phyloP scores from a whole-genome alignment of 805 yeast species.

The Ogataea ramenticola region DNA sequence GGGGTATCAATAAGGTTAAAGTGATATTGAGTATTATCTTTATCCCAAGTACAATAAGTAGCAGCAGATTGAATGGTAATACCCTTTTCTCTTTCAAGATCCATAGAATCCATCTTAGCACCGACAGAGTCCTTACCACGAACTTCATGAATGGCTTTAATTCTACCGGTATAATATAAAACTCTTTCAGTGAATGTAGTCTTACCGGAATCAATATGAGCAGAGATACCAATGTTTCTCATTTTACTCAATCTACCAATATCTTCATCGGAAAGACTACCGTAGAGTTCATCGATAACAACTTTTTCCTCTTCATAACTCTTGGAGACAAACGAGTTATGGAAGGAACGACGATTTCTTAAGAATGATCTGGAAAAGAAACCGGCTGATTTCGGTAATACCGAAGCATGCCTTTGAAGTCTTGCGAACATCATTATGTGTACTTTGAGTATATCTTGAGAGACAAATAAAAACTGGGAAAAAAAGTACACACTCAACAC shows the following conservation, averaged over 20 bases:
- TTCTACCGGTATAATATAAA: slow-evolving; percentile 91
- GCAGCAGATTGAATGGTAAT: slow-evolving; percentile 99
- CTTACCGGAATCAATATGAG: slow-evolving; percentile 97
- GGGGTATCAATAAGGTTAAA: slow-evolving; percentile 97
- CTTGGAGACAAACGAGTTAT: slow-evolving; percentile 19
- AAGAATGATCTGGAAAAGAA: neutral
- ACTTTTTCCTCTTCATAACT: slow-evolving; percentile 72
- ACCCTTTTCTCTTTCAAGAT: slow-evolving; percentile 96
- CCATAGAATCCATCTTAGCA: slow-evolving; percentile 99
- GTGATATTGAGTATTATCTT: slow-evolving; percentile 60
- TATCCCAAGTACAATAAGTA: slow-evolving; percentile 94
- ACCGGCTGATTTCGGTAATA: neutral
- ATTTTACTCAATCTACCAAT: slow-evolving; percentile 43
- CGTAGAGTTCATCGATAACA: slow-evolving; percentile 51
- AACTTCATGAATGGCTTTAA: slow-evolving; percentile 93
- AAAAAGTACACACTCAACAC: too few species aligned
- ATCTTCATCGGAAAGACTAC: slow-evolving; percentile 44
- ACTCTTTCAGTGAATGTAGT: slow-evolving; percentile 98
- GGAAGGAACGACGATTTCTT: slow-evolving; percentile 22
- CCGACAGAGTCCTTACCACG: slow-evolving; percentile 97
- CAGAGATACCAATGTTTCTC: slow-evolving; percentile 96
- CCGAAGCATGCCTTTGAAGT: neutral
- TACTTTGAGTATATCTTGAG: too few species aligned
- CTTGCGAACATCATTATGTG: neutral
- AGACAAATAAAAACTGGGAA: too few species aligned